Evolutionary conservation across 768 basidiomycete genomes (phyloP).

Genomic region (Tulasnella sp.): DNA sequence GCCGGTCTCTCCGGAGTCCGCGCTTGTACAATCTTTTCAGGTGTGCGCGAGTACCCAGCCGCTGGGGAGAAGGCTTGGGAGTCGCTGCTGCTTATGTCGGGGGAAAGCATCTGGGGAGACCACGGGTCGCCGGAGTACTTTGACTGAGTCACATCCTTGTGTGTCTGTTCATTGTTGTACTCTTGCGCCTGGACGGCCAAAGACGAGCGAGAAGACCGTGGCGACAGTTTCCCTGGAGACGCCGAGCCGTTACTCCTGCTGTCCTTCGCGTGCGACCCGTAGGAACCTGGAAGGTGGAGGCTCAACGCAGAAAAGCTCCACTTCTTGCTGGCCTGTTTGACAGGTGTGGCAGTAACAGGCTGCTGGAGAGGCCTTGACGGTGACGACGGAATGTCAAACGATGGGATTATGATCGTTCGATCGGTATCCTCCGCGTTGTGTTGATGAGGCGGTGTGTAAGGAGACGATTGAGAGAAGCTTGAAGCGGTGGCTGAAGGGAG

Average conservation of each 20-base stretch:
- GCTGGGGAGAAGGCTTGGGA: conserved; percentile 2
- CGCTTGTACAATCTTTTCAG: conserved; percentile 1
- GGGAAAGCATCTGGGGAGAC: conserved; percentile 1
- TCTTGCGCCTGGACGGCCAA: neutral
- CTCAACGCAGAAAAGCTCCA: conserved; percentile 64
- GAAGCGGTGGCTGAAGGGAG: conserved; percentile 37
- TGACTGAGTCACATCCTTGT: neutral
- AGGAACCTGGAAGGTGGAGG: conserved; percentile 8
- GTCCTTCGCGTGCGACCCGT: neutral
- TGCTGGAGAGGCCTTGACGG: conserved; percentile 32
- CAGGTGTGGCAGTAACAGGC: conserved; percentile 18
- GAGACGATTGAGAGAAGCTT: conserved; percentile 32
- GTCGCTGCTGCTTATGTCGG: neutral
- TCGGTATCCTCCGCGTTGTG: conserved; percentile 35
- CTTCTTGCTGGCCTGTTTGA: conserved; percentile 49
- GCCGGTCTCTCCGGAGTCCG: conserved; percentile 24
- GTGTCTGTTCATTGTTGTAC: neutral
- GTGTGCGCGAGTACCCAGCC: conserved; percentile 30
- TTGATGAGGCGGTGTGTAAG: conserved; percentile 31
- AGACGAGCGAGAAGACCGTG: conserved; percentile 8
- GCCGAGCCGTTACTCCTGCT: neutral
- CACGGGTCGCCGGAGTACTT: conserved; percentile 1
- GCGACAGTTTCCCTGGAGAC: neutral
- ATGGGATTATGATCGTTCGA: conserved; percentile 29
- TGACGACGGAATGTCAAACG: conserved; percentile 21